Percentiles rank a stretch among this genome's conserved stretches.
phyloP scores from a whole-genome alignment of 169 alveolate species.

The Cryptosporidium ubiquitum region DNA sequence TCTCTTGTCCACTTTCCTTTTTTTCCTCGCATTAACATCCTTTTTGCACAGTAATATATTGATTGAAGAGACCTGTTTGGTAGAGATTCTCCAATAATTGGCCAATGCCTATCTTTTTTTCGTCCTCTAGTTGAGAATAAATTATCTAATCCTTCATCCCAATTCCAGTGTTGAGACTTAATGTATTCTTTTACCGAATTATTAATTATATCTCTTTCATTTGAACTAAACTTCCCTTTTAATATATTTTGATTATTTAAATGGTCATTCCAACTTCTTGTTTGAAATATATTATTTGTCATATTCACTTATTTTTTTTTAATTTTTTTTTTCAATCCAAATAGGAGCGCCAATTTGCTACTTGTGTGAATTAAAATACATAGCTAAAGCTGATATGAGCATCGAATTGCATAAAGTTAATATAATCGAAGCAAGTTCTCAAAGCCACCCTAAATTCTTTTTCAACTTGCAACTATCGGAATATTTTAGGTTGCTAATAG shows the following conservation, averaged over 20 bases:
- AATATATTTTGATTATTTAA: slow-evolving; percentile 32
- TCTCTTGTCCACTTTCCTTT: slow-evolving; percentile 68
- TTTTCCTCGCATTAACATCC: slow-evolving; percentile 62
- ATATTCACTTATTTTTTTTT: neutral
- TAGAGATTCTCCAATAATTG: slow-evolving; percentile 53
- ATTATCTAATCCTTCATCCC: slow-evolving; percentile 64
- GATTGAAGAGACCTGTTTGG: slow-evolving; percentile 71
- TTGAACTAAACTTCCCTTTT: slow-evolving; percentile 65
- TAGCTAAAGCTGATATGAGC: slow-evolving; percentile 7
- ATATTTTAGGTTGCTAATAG: slow-evolving; percentile 21
- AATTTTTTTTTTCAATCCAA: neutral
- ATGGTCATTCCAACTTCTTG: slow-evolving; percentile 68
- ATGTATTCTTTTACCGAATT: slow-evolving; percentile 12
- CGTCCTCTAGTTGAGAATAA: slow-evolving; percentile 31
- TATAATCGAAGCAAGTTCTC: neutral
- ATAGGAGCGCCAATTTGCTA: neutral
- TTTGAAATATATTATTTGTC: neutral
- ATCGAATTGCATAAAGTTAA: neutral
- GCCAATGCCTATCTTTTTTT: slow-evolving; percentile 68
- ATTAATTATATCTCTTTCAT: slow-evolving; percentile 47
- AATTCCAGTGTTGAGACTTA: slow-evolving; percentile 51
- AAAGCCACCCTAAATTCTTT: neutral
- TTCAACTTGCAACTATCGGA: neutral
- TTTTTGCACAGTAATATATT: slow-evolving; percentile 56
- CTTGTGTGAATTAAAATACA: slow-evolving; percentile 3